Evolutionary conservation across 176 grass and related monocot species (phyloP), one percentile per base, ranked within the genome.

Genomic region (Triticum dicoccoides): DNA sequence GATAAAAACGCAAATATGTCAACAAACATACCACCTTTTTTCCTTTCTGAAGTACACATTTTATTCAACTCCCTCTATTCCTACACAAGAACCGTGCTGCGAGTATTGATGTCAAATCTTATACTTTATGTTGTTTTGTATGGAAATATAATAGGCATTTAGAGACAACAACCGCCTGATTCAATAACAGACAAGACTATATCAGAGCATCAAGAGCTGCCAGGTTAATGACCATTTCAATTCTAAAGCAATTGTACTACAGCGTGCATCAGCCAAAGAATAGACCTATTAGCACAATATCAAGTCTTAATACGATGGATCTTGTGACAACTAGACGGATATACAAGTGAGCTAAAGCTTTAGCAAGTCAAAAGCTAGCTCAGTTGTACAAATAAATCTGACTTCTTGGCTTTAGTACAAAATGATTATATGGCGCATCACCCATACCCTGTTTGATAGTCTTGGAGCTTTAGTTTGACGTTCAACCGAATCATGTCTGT

Each of bases 381-480:
- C 69, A 75, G 56, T 51, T 84, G 75, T 70, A 45, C 64, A 88
- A 77, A 32, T 52, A 14, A 77, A 67, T 21, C 15, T 14, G 33
- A 82, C 23, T 47, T 47, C 1, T 47, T 67, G 44, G n/a, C 34
- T 21, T 41, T 70, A 71, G 45, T 63, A 12, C 3, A 74, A 83
- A 70, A 41, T 44, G 54, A 64, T 14, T 52, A 3, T 10, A 75
- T 72, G 18, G 9, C 73, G 75, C 35, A 68, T 49, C 34, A 89
- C 82, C 23, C 54, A 62, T 92, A 97, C 95, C 75, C 45, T 24
- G 61, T 83, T 82, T 70, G 84, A 86, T 84, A 78, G 33, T 83
- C 86, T 94, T 73, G 84, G 90, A 74, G 84, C 92, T 90, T 94
- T 97, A 33, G 38, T 49, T 68, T 80, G 82, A 86, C 41, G 88